Conservation (phyloP, 148 eudicot genomes). For the Camellia granthamiana region DNA sequence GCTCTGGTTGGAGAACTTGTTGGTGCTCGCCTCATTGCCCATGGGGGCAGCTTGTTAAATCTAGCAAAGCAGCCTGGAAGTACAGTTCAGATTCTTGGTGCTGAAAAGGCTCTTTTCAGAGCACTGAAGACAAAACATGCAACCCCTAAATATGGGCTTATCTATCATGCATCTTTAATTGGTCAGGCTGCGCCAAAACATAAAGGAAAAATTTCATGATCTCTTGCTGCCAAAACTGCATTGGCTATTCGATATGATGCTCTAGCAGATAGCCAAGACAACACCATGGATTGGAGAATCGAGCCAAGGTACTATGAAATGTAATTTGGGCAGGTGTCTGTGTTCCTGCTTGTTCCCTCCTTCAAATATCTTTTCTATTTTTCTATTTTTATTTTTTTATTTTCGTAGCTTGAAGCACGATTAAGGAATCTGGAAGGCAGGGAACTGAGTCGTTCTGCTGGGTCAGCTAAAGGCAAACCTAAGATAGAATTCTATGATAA, state of each 20-base stretch:
- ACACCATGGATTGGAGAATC: constrained; percentile 80
- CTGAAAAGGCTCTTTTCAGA: constrained; percentile 94
- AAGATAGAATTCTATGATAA: constrained; percentile 85
- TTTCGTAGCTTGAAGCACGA: constrained; percentile 75
- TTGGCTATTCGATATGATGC: constrained; percentile 92
- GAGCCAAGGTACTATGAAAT: constrained; percentile 52
- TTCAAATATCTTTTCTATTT: constrained; percentile 11
- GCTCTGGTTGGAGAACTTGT: constrained; percentile 97
- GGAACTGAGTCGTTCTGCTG: constrained; percentile 82
- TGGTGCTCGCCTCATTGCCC: constrained; percentile 95
- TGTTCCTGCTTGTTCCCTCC: background rate
- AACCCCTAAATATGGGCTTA: constrained; percentile 94
- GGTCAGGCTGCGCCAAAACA: constrained; percentile 97
- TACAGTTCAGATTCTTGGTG: constrained; percentile 96
- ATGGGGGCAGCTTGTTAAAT: constrained; percentile 89
- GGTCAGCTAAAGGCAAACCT: constrained; percentile 94
- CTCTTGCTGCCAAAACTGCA: constrained; percentile 88
- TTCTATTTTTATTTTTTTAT: background rate
- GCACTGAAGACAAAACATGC: constrained; percentile 96
- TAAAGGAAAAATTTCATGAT: constrained; percentile 90
- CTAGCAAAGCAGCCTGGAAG: constrained; percentile 99
- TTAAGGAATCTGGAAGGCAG: constrained; percentile 82
- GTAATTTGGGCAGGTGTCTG: background rate
- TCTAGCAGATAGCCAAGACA: constrained; percentile 78
- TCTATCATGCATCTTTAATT: constrained; percentile 91